Base-by-base conservation (phyloP, 1,284 basidiomycete genomes). In the Hortiboletus rubellus region DNA sequence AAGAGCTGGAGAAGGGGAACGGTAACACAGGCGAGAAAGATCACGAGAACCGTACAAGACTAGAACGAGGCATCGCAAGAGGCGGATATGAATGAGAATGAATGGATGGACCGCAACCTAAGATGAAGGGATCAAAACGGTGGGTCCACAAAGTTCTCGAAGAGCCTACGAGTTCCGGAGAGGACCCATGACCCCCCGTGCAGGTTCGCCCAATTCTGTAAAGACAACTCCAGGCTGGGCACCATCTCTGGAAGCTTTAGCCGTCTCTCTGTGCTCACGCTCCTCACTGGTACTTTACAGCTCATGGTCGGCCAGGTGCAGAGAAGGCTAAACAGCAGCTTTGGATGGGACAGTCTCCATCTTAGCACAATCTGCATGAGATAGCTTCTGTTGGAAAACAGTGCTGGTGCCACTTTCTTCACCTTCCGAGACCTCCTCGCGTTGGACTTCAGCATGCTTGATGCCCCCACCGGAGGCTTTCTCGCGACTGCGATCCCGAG, bases 151-250 rank as follows among this genome's bases (percentile, higher is more conserved):
- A 37, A 15, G 3, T 5, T 5, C 36, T n/a, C 10, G 17, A 40
- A 12, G 38, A 50, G 22, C 46, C 30, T 65, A 69, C 47, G 60
- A 46, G 18, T 57, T 61, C 31, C 71, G 70, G 41, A 51, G 46
- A 17, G 69, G 69, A 5, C 69, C 72, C 55, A 72, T 58, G 15
- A 72, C 69, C 22, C 69, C 49, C 22, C 71, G 66, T 11, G 54
- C 61, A 27, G 72, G 69, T 36, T 69, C 66, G 36, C 72, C 72
- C 41, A 62, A 63, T 40, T 74, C 71, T 0, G 59, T 11, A 31
- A 63, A 50, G 18, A 73, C 49, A 22, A 72, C 69, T 7, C 69
- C 69, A 1, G 72, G 66, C 1, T 69, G 71, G 2, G 74, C 63
- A 14, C 72, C 72, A 27, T 72, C 64, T 41, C 45, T 65, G 37